These are phyloP conservation scores for Boechera retrofracta DNA, from an alignment of 345 rosid genomes.

Conservation along the genomic window DNA sequence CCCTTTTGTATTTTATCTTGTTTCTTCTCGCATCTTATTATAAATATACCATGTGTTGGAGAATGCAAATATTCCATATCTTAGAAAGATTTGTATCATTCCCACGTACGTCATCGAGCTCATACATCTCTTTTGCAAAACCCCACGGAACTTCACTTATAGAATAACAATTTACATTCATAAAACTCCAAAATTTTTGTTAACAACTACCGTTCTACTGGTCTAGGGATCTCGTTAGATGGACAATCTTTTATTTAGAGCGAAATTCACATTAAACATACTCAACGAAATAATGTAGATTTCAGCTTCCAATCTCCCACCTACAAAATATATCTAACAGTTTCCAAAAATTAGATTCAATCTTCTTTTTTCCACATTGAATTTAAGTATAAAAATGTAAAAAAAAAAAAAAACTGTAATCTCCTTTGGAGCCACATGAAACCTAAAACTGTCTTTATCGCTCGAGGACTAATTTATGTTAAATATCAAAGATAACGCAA, in stretches of 20 bases:
- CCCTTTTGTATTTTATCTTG: neutral
- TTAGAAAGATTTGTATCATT: conserved; percentile 29
- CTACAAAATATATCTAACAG: neutral
- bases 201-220: conserved; percentile 2
- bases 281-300: neutral
- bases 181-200: neutral
- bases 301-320: conserved; percentile 30
- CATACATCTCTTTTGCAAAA: conserved; percentile 24
- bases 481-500: neutral
- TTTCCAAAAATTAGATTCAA: neutral
- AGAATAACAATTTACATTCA: conserved; percentile 21
- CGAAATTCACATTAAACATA: neutral
- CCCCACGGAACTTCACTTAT: conserved; percentile 17
- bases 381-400: neutral
- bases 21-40: neutral
- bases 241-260: neutral
- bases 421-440: neutral
- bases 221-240: conserved; percentile 3
- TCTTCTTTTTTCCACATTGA: neutral
- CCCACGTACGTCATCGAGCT: conserved; percentile 44
- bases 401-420: neutral
- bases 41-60: neutral
- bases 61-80: conserved; percentile 24
- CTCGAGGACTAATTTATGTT: neutral
- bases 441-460: neutral